Evolutionary conservation across 768 basidiomycete species (phyloP).

Genomic region (Collybia sp.): DNA sequence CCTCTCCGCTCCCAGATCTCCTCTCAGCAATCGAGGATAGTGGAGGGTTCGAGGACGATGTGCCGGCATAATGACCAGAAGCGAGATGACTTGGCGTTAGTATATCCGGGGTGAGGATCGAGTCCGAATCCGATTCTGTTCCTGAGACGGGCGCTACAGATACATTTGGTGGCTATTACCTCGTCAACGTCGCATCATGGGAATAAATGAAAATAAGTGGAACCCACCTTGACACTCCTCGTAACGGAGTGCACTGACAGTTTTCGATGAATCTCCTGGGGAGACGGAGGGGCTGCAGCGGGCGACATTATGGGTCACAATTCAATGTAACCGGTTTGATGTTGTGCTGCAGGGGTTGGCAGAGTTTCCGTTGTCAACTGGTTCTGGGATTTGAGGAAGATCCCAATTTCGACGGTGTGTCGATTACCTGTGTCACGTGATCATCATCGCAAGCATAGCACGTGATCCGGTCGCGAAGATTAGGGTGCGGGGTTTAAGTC

Average conservation of each 20-base stretch:
- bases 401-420: too few species aligned
- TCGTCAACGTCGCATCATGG: constrained; percentile 7
- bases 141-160: constrained; percentile 45
- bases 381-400: too few species aligned
- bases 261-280: constrained; percentile 84
- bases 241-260: constrained; percentile 70
- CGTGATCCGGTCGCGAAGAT: too few species aligned
- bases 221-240: constrained; percentile 42
- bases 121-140: constrained; percentile 87
- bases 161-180: constrained; percentile 13
- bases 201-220: neutral
- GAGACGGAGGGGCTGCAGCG: constrained; percentile 64
- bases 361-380: too few species aligned
- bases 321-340: constrained; percentile 5
- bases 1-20: constrained; percentile 65
- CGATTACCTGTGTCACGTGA: too few species aligned
- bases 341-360: too few species aligned
- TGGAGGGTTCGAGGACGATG: constrained; percentile 41
- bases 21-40: constrained; percentile 78
- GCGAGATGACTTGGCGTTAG: constrained; percentile 32
- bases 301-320: constrained; percentile 26
- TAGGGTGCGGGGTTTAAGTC: too few species aligned
- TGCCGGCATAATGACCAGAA: constrained; percentile 19
- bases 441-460: too few species aligned
- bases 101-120: constrained; percentile 53